Evolutionary conservation across 2,329 filamentous ascomycete species (phyloP).

Genomic region (Calonectria multiphialidica): DNA sequence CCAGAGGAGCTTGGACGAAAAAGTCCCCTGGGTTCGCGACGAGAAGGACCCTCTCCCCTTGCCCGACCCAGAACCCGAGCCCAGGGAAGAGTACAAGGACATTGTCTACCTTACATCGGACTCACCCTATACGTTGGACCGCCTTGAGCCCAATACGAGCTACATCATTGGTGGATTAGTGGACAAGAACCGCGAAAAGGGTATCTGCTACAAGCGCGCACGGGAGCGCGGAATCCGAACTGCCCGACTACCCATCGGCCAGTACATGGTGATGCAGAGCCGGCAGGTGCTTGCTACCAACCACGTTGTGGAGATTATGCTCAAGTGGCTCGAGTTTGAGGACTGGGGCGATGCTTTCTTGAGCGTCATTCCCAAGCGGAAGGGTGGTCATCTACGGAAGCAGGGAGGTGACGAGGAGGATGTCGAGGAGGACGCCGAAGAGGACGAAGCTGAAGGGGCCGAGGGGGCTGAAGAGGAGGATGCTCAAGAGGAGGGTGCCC

Average conservation of each 20-base stretch:
- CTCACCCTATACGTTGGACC: slow-evolving; percentile 85
- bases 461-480: background rate
- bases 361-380: slow-evolving; percentile 89
- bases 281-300: slow-evolving; percentile 92
- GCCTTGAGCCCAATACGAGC: slow-evolving; percentile 87
- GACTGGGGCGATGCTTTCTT: slow-evolving; percentile 95
- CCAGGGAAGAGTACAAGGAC: slow-evolving; percentile 50
- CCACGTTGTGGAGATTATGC: slow-evolving; percentile 97
- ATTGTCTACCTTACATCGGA: slow-evolving; percentile 94
- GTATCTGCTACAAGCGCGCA: slow-evolving; percentile 88
- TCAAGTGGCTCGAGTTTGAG: slow-evolving; percentile 88
- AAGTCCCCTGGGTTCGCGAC: slow-evolving; percentile 48
- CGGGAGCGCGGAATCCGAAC: slow-evolving; percentile 82
- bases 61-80: slow-evolving; percentile 47
- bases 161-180: slow-evolving; percentile 96
- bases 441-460: background rate
- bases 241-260: slow-evolving; percentile 92
- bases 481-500: slow-evolving; percentile 3
- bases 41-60: slow-evolving; percentile 49
- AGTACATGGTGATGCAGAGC: slow-evolving; percentile 92
- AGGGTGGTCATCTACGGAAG: slow-evolving; percentile 78
- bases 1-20: slow-evolving; percentile 49
- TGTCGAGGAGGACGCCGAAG: slow-evolving; percentile 44
- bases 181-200: slow-evolving; percentile 96
- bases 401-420: slow-evolving; percentile 45